Evolutionary conservation across 495 filamentous ascomycete species (phyloP), one percentile per base, ranked within the genome.

Genomic region (Aspergillus hancockii): DNA sequence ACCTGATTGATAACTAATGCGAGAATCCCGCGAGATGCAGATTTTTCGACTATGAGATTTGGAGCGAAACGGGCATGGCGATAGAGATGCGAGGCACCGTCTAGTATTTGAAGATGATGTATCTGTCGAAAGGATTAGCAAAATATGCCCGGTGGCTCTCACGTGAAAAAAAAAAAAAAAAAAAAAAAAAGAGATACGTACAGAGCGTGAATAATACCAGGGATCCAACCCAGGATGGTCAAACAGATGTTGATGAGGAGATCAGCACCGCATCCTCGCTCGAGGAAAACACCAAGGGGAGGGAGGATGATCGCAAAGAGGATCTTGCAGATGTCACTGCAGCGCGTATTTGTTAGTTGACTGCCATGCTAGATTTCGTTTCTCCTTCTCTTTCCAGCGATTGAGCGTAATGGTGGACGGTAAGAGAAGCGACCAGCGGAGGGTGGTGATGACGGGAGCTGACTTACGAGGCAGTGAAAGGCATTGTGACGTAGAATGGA

Each of bases 261-360:
- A 67, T 95, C 90, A 67, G 85, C 83, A 71, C 85, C 83, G 77
- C 89, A 92, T 69, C 92, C 92, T 40, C 88, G 85, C 81, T 94
- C 89, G 58, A 96, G 84, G 83, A 96, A 95, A 71, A 96, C 93
- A 73, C 91, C 91, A 34, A 96, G 81, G 62, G 93, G 93, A 40
- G 93, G 93, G 52, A 95, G 81, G 79, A 95, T 75, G 78, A 95
- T 80, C 78, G 91, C 89, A 71, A 93, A 79, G 76, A 94, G 85
- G 82, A 95, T 92, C 81, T 95, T 93, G 88, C 87, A 88, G 81
- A 93, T 90, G 71, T 95, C 91, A 75, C 90, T 93, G 65, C 41
- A 52, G 34, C 22, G 36, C 32, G 51, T 32, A 3, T 28, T 49
- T 34, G 31, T 28, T 36, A 49, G 49, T 55, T 52, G 51, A 54